Conservation (phyloP, 306 rosid species). For the Rosa multiflora region DNA sequence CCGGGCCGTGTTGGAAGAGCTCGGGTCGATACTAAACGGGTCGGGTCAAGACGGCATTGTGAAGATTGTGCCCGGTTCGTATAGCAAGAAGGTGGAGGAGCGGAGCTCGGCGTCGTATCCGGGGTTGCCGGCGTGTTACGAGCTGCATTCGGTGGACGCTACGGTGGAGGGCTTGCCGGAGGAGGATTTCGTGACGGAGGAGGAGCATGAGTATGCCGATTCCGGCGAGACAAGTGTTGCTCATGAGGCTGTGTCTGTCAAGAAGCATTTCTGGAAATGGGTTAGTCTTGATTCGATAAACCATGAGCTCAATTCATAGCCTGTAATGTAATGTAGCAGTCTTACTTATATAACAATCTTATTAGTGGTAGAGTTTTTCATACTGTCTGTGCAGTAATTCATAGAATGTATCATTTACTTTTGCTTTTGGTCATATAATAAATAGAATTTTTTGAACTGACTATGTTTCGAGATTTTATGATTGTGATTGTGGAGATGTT, state of each 20-base stretch:
- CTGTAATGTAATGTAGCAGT: background rate
- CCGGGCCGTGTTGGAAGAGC: conserved; percentile 81
- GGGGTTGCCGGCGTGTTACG: conserved; percentile 86
- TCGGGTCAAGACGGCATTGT: conserved; percentile 19
- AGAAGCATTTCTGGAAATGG: conserved; percentile 96
- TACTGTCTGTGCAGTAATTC: background rate
- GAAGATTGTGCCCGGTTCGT: conserved; percentile 65
- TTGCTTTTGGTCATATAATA: background rate
- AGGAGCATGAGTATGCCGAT: conserved; percentile 57
- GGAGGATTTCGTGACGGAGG: conserved; percentile 74
- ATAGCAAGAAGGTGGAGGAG: conserved; percentile 73
- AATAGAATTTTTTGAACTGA: background rate
- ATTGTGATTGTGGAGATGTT: conserved; percentile 1
- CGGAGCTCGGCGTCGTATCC: conserved; percentile 79
- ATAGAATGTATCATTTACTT: background rate
- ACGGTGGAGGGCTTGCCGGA: conserved; percentile 76
- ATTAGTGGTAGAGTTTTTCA: background rate
- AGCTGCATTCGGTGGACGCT: conserved; percentile 70
- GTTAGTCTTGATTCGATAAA: conserved; percentile 55
- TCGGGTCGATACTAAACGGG: conserved; percentile 53
- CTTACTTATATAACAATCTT: too few species aligned
- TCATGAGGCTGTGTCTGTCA: conserved; percentile 64
- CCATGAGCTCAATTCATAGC: background rate
- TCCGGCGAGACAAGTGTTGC: conserved; percentile 43
- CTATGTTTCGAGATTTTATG: background rate